Conservation (phyloP, 495 filamentous ascomycete species). For the Penicillium crystallinum region DNA sequence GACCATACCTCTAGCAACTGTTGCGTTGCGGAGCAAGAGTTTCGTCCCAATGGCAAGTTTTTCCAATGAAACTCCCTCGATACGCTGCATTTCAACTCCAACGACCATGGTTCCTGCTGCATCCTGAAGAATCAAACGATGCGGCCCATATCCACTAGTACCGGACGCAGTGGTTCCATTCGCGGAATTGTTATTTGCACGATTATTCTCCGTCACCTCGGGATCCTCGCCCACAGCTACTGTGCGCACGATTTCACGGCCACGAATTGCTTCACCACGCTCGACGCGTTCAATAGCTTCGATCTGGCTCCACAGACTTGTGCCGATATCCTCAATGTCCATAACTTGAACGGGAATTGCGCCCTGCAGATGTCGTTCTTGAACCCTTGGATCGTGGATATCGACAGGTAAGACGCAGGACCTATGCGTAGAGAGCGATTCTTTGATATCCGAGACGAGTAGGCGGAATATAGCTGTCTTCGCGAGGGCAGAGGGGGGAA, state of each 20-base stretch:
- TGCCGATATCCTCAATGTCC: constrained; percentile 75
- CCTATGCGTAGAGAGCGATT: constrained; percentile 46
- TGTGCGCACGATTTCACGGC: constrained; percentile 75
- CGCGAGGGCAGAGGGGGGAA: constrained; percentile 64
- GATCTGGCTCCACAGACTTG: constrained; percentile 75
- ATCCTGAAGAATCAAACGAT: constrained; percentile 82
- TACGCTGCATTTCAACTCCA: constrained; percentile 64
- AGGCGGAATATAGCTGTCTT: constrained; percentile 79
- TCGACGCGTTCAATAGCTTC: constrained; percentile 79
- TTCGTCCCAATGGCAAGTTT: constrained; percentile 76
- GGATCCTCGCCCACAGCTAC: constrained; percentile 49
- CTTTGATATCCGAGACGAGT: constrained; percentile 69
- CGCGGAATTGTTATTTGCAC: constrained; percentile 6
- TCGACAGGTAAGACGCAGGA: constrained; percentile 54
- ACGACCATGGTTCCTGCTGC: constrained; percentile 61
- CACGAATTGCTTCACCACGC: constrained; percentile 75
- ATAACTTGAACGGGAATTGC: constrained; percentile 75
- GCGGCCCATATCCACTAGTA: constrained; percentile 50
- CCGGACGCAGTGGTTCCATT: constrained; percentile 15
- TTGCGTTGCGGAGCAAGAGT: constrained; percentile 59
- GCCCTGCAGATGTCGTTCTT: constrained; percentile 49
- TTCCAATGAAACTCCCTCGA: constrained; percentile 60
- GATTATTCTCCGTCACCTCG: constrained; percentile 25
- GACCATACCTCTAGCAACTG: constrained; percentile 71
- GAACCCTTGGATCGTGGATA: constrained; percentile 44